Evolutionary conservation across 306 rosid species (phyloP), one percentile per base, ranked within the genome.

Genomic region (Lupinus albus): DNA sequence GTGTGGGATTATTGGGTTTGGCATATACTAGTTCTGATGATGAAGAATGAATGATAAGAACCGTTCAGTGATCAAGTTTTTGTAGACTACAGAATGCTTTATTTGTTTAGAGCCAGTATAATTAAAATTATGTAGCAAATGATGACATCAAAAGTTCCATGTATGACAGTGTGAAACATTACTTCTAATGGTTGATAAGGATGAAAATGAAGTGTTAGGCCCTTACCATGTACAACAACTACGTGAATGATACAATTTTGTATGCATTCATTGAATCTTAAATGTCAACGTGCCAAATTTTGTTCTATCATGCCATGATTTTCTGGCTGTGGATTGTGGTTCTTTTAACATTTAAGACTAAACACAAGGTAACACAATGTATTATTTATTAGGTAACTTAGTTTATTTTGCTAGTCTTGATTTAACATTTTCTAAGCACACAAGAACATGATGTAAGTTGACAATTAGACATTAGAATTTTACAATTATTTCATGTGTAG

Each of bases 1-100:
- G 75, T 33, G 84, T 81, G 47, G 81, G 98, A 63, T 80, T 89
- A 68, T 81, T 92, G 33, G 96, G 98, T 33, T 70, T 92, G 73
- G 87, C 91, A 41, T 92, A 92, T 73, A 84, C 86, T 70, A 83
- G 93, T 74, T 93, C 98, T 21, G 98, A 89, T 20, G 97, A 92
- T 45, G 91, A 84, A 14, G 95, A 89, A 45, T 87, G 84, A 87
- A 68, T 45, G 58, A 50, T 14, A 35, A 65, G 67, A 11, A 49
- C 16, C 20, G 6, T 53, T 49, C 15, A 11, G 56, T 75, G 55
- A 35, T 16, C 67, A n/a, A n/a, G 49, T 72, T 53, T 49, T 57
- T 67, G 71, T 77, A 74, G 84, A 71, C 55, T 67, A 74, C 51
- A 68, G 46, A 63, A 58, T 71, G 79, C 32, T 63, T 64, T 44